Base-by-base conservation (phyloP, 1,284 basidiomycete genomes). In the Sporisorium graminicola region DNA sequence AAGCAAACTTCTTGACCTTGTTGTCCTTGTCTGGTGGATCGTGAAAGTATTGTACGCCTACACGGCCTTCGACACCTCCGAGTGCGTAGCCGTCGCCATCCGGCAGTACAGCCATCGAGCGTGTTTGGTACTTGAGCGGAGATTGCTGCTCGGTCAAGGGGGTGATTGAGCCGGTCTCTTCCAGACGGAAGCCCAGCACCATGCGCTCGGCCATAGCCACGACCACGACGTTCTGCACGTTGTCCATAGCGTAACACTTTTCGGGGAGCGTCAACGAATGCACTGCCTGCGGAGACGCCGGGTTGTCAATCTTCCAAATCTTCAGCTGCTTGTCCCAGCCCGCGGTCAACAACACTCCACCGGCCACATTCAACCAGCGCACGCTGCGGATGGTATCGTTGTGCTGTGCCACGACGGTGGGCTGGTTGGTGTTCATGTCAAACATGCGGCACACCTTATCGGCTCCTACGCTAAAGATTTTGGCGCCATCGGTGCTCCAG, bases 301-400 rank as follows among this genome's bases (percentile, higher is more conserved):
- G 73, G 31, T 75, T 75, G 44, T 81, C 80, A 44, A 81, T 64
- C 60, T 80, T 82, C 78, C 79, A 82, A 40, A 76, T 76, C 56
- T 94, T 94, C 79, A 95, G 85, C 14, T 92, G 93, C 87, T 94
- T 94, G 85, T 97, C 94, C 94, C 94, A 97, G 58, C 92, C 92
- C 1, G 93, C 94, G 0, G 94, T 95, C 16, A 91, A 92, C 40
- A 94, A 88, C 63, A 94, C 90, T 10, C 92, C 90, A 86, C 82
- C 90, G 86, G 82, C 85, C 9, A 90, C 90, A 74, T 93, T 92
- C 58, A 94, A 88, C 90, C 91, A 94, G 62, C 90, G 88, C 37
- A 94, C 89, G 65, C 89, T 90, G 77, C 91, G 91, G 74, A 97
- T 91, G 2, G 94, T 91, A 58, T 90, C 92, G 78, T 94, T 92